Conservation (phyloP, 2,329 filamentous ascomycete species). For the Leptographium procerum region DNA sequence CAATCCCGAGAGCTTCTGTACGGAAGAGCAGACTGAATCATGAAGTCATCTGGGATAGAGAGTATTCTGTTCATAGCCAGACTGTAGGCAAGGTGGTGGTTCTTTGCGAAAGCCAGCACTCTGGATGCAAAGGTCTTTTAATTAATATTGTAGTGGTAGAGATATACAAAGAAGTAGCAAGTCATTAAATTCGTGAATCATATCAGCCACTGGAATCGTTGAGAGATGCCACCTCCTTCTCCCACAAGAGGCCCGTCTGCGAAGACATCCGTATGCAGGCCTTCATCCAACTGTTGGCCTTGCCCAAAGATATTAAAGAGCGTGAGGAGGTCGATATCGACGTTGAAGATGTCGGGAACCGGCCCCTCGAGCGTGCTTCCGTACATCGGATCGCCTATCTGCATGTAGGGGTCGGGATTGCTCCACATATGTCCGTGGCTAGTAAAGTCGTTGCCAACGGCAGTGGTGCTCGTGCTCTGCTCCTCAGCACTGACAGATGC, state of each 20-base stretch:
- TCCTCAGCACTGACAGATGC: not conserved
- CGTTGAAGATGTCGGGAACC: not conserved
- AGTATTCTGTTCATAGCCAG: too few relatives aligned
- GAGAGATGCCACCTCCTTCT: not conserved
- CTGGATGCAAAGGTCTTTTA: too few relatives aligned
- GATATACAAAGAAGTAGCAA: not conserved
- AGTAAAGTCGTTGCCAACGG: not conserved
- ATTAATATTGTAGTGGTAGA: not conserved
- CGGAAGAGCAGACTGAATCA: too few relatives aligned
- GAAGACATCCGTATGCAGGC: not conserved
- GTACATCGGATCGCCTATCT: not conserved
- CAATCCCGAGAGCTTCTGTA: too few relatives aligned
- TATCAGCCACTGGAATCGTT: not conserved
- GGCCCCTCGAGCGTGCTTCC: not conserved
- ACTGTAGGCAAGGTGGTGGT: too few relatives aligned
- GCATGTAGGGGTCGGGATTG: not conserved
- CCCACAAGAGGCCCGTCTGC: not conserved
- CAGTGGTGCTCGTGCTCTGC: not conserved
- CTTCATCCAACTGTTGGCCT: not conserved
- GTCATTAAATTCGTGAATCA: not conserved
- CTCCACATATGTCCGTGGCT: not conserved
- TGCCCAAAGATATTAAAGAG: constrained; percentile 24
- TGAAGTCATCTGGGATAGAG: too few relatives aligned
- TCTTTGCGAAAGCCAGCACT: too few relatives aligned
- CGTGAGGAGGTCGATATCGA: constrained; percentile 23